These are phyloP conservation scores for Populus hybrid DNA, from an alignment of 441 rosid species.

Conservation along the genomic window DNA sequence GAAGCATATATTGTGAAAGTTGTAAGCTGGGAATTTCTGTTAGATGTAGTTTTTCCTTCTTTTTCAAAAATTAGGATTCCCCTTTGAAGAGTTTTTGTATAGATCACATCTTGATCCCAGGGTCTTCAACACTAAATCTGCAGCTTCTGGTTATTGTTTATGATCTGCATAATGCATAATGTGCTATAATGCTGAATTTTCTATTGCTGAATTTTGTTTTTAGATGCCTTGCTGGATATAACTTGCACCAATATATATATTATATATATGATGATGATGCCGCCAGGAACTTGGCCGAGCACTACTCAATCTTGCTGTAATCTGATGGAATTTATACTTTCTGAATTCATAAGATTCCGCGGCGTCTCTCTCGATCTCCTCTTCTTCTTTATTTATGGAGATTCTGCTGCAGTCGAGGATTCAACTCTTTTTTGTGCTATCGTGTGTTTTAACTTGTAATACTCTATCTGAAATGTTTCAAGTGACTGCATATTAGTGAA, in stretches of 20 bases:
- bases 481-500: too few species aligned
- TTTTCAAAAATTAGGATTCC: constrained; percentile 11
- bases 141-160: constrained; percentile 20
- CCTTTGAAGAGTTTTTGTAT: constrained; percentile 24
- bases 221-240: not conserved
- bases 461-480: too few species aligned
- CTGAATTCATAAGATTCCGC: not conserved
- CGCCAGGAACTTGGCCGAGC: not conserved
- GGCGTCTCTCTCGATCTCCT: too few species aligned
- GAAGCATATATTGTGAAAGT: constrained; percentile 19
- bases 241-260: not conserved
- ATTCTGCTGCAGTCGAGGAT: too few species aligned
- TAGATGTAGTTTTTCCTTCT: constrained; percentile 4
- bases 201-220: not conserved
- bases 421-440: too few species aligned
- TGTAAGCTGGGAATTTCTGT: constrained; percentile 25
- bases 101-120: constrained; percentile 19
- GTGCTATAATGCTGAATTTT: constrained; percentile 3
- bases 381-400: too few species aligned
- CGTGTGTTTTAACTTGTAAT: too few species aligned
- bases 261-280: not conserved
- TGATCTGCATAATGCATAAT: constrained; percentile 12
- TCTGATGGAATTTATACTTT: not conserved
- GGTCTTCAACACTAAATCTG: constrained; percentile 8
- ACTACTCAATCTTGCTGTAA: not conserved